phyloP scores from a whole-genome alignment of 2,329 filamentous ascomycete genomes.

The Penicillium griseofulvum region DNA sequence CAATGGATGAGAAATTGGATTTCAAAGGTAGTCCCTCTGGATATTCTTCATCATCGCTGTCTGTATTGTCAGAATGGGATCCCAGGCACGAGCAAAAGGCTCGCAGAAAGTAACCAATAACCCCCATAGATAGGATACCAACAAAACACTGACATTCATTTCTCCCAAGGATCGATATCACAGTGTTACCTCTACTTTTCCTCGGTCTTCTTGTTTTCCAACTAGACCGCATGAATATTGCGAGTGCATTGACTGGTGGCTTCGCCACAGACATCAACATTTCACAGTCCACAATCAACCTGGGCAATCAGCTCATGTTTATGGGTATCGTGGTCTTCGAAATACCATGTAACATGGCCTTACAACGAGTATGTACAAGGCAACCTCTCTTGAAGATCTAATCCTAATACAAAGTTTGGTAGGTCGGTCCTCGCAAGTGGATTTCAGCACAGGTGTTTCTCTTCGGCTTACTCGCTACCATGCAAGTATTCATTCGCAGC shows the following conservation, averaged over 20 bases:
- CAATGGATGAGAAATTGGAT: background rate
- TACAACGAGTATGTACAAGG: background rate
- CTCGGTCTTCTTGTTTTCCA: constrained; percentile 2
- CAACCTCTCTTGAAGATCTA: too few relatives aligned
- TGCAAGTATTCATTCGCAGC: background rate
- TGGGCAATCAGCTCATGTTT: constrained; percentile 1
- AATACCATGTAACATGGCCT: background rate
- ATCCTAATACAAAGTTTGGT: background rate
- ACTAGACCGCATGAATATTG: background rate
- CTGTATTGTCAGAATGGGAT: background rate
- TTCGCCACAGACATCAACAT: background rate
- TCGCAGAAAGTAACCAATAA: background rate
- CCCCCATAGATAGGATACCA: background rate
- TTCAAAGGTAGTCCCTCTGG: background rate
- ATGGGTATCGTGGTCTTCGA: background rate
- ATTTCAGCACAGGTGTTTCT: background rate
- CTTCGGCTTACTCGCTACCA: background rate
- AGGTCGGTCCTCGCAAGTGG: background rate
- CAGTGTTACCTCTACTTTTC: background rate
- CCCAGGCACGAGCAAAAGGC: background rate
- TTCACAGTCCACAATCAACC: background rate
- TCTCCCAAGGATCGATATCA: background rate
- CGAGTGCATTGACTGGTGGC: background rate
- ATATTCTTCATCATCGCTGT: background rate
- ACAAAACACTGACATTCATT: background rate